Evolutionary conservation across 2,329 filamentous ascomycete species (phyloP).

Genomic region (Ramichloridium luteum): DNA sequence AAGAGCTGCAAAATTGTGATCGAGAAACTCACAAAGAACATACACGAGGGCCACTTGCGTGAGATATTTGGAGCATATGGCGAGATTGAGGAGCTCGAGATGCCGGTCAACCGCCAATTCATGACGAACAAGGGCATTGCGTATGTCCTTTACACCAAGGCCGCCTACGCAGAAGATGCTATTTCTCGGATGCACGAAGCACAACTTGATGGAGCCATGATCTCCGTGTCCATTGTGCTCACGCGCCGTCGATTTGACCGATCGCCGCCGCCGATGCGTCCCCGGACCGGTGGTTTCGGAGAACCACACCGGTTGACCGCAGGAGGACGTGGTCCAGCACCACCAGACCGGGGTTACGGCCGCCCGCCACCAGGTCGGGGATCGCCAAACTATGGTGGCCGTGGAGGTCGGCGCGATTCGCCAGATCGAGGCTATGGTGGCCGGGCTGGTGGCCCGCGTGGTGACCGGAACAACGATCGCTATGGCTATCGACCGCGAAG

Average conservation of each 20-base stretch:
- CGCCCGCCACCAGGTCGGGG: slow-evolving; percentile 13
- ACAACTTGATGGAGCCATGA: slow-evolving; percentile 64
- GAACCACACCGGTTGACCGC: slow-evolving; percentile 24
- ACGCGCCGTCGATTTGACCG: slow-evolving; percentile 72
- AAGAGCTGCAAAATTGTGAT: slow-evolving; percentile 63
- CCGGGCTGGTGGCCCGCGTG: slow-evolving; percentile 17
- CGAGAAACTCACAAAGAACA: slow-evolving; percentile 89
- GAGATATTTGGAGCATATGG: slow-evolving; percentile 92
- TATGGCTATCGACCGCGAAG: slow-evolving; percentile 18
- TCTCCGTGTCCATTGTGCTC: slow-evolving; percentile 81
- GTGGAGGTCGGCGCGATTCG: slow-evolving; percentile 18
- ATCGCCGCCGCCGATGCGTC: slow-evolving; percentile 60
- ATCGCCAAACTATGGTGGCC: slow-evolving; percentile 13
- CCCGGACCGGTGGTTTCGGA: slow-evolving; percentile 38
- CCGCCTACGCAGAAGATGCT: not conserved
- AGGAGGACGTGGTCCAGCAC: slow-evolving; percentile 15
- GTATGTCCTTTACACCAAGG: slow-evolving; percentile 42
- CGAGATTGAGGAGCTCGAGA: slow-evolving; percentile 70
- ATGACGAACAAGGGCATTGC: slow-evolving; percentile 85
- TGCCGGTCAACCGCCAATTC: slow-evolving; percentile 78
- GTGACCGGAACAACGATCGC: slow-evolving; percentile 21
- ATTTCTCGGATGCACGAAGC: slow-evolving; percentile 86
- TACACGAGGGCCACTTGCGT: slow-evolving; percentile 73
- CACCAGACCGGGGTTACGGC: slow-evolving; percentile 9
- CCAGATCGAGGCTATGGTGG: slow-evolving; percentile 15